Percentiles rank a stretch among this genome's conserved stretches.
Conservation (phyloP, 202 grass and related monocot species). For the Zoysia matrella region DNA sequence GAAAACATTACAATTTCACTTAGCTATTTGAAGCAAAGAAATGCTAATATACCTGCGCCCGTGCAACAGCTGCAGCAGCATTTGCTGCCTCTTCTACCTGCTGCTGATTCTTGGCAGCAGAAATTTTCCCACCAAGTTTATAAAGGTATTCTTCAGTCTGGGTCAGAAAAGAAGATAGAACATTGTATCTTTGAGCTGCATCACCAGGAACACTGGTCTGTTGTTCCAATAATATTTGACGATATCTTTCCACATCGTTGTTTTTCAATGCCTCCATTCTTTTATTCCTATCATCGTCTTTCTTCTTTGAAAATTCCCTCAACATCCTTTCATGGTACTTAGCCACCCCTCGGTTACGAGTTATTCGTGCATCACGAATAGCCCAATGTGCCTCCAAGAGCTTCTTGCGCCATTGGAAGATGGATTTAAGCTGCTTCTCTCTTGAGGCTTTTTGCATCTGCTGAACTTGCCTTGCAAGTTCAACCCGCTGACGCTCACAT, state of each 20-base stretch:
- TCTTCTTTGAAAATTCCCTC: slow-evolving; percentile 94
- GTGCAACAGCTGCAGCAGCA: slow-evolving; percentile 79
- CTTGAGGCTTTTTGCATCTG: slow-evolving; percentile 81
- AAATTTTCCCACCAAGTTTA: slow-evolving; percentile 97
- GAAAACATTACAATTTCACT: not conserved
- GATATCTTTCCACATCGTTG: slow-evolving; percentile 97
- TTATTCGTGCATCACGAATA: slow-evolving; percentile 94
- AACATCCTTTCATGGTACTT: slow-evolving; percentile 99
- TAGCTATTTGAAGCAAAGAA: slow-evolving; percentile 16
- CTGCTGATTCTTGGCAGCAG: slow-evolving; percentile 87
- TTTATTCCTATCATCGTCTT: slow-evolving; percentile 94
- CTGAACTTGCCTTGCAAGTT: slow-evolving; percentile 83
- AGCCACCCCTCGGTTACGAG: slow-evolving; percentile 88
- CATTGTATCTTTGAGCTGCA: slow-evolving; percentile 90
- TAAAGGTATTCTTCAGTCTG: slow-evolving; percentile 96
- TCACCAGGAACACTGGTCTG: slow-evolving; percentile 92
- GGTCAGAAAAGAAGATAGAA: slow-evolving; percentile 94
- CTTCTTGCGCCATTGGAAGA: slow-evolving; percentile 97
- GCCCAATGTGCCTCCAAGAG: slow-evolving; percentile 94
- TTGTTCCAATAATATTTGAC: slow-evolving; percentile 94
- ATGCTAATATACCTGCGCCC: slow-evolving; percentile 69
- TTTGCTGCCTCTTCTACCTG: slow-evolving; percentile 93
- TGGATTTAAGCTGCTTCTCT: slow-evolving; percentile 93
- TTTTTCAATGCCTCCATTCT: slow-evolving; percentile 99
- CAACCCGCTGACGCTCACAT: slow-evolving; percentile 90